These are phyloP conservation scores for Mucor saturninus DNA, from an alignment of 371 early-diverging fungal genomes.

Conservation along the genomic window DNA sequence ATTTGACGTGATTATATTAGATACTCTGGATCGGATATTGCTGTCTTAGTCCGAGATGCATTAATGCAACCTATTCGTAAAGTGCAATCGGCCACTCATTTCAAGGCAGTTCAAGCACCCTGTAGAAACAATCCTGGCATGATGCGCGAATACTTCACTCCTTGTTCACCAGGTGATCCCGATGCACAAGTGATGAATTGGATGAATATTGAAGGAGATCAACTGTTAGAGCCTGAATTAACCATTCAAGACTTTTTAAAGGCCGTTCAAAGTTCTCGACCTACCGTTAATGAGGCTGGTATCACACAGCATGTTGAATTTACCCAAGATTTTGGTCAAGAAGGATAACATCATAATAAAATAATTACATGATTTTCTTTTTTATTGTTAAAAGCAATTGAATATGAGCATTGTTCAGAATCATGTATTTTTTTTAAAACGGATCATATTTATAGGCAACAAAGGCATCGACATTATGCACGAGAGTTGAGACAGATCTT, in stretches of 20 bases:
- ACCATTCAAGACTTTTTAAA: constrained; percentile 84
- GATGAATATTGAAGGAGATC: constrained; percentile 84
- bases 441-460: constrained; percentile 77
- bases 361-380: no score
- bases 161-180: constrained; percentile 96
- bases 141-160: constrained; percentile 74
- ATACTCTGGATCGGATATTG: constrained; percentile 96
- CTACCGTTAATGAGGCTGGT: constrained; percentile 86
- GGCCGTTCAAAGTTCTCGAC: constrained; percentile 77
- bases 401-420: no score
- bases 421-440: constrained; percentile 11
- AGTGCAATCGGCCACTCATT: constrained; percentile 94
- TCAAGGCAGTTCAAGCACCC: constrained; percentile 76
- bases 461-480: constrained; percentile 83
- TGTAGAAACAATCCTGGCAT: constrained; percentile 61
- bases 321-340: constrained; percentile 85
- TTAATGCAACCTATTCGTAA: constrained; percentile 96
- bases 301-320: constrained; percentile 83
- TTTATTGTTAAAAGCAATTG: no score
- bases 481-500: constrained; percentile 79
- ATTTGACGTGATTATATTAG: constrained; percentile 30
- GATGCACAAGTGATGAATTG: constrained; percentile 89
- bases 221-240: constrained; percentile 91
- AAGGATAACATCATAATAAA: constrained; percentile 4
- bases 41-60: constrained; percentile 93